These are phyloP conservation scores for Neurospora discreta DNA, from an alignment of 495 filamentous ascomycete genomes.

Conservation along the genomic window DNA sequence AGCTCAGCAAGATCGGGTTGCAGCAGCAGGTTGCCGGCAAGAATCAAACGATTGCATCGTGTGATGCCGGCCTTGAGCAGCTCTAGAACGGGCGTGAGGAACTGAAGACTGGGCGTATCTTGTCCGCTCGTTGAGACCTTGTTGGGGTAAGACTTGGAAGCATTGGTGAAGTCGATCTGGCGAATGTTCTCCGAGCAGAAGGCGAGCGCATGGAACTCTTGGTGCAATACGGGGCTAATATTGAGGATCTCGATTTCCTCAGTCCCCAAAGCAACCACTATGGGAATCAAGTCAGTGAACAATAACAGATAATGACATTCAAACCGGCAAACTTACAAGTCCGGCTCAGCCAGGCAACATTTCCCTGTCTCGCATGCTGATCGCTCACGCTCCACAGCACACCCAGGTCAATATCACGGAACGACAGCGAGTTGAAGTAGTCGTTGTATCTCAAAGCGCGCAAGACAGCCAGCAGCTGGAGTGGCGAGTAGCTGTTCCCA, in stretches of 20 bases:
- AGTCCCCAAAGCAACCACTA: conserved; percentile 17
- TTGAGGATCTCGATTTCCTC: conserved; percentile 28
- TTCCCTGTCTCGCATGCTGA: conserved; percentile 13
- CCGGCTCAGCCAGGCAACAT: conserved; percentile 21
- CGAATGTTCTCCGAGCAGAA: conserved; percentile 33
- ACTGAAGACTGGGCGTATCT: conserved; percentile 11
- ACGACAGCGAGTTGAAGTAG: conserved; percentile 76
- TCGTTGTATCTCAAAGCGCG: conserved; percentile 87
- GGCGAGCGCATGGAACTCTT: conserved; percentile 37
- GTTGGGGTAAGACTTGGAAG: conserved; percentile 11
- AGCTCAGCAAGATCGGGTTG: conserved; percentile 19
- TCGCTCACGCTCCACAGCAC: conserved; percentile 24
- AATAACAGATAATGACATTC: not conserved
- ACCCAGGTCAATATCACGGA: conserved; percentile 56
- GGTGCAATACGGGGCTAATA: conserved; percentile 29
- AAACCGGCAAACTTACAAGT: conserved; percentile 11
- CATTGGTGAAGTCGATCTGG: conserved; percentile 33
- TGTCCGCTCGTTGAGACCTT: not conserved
- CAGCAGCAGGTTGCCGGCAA: conserved; percentile 15
- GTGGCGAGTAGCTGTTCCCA: conserved; percentile 48
- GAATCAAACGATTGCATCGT: conserved; percentile 19
- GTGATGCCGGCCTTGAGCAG: conserved; percentile 18
- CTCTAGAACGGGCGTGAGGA: conserved; percentile 22
- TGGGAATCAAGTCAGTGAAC: conserved; percentile 1
- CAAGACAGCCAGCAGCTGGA: conserved; percentile 78